A percentile compares a stretch with the other conserved stretches of the same genome.
Evolutionary conservation across 106 monocot genomes (phyloP).

Genomic region (Dioscorea alata): DNA sequence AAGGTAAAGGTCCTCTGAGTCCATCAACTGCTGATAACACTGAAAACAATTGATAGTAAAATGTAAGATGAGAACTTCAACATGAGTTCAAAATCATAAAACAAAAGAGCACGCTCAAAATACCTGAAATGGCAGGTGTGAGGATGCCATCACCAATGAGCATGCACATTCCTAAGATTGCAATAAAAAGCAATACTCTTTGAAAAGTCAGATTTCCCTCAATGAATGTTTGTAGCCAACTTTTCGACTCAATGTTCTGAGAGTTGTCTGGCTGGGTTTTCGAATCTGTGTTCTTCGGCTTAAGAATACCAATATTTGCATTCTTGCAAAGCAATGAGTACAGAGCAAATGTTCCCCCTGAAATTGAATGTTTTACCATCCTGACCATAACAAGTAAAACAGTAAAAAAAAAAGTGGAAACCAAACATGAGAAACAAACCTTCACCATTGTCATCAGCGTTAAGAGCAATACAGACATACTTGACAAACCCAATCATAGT

Average conservation of each 20-base stretch:
- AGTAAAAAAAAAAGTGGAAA: too few species aligned
- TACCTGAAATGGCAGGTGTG: constrained; percentile 83
- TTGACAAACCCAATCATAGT: constrained; percentile 76
- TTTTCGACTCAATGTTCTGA: constrained; percentile 2
- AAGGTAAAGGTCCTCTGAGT: constrained; percentile 56
- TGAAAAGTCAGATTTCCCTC: constrained; percentile 43
- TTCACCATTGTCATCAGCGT: constrained; percentile 74
- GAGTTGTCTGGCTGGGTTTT: background rate
- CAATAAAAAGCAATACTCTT: constrained; percentile 46
- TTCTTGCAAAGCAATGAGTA: constrained; percentile 74
- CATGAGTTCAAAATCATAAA: too few species aligned
- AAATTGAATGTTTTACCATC: constrained; percentile 5
- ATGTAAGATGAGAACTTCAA: too few species aligned
- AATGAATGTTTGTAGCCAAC: constrained; percentile 38
- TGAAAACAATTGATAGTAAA: constrained; percentile 4
- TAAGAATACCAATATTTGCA: constrained; percentile 53
- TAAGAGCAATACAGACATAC: constrained; percentile 71
- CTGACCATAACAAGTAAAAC: too few species aligned
- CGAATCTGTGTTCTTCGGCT: constrained; percentile 18
- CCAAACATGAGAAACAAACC: constrained; percentile 19
- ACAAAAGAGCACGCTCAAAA: background rate
- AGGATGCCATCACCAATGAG: constrained; percentile 87
- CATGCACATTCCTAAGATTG: constrained; percentile 77
- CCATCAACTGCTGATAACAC: constrained; percentile 81
- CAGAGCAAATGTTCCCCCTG: constrained; percentile 80